Base-by-base conservation (phyloP, 192 early-diverging fungal species). In the Coemansia sp. region DNA sequence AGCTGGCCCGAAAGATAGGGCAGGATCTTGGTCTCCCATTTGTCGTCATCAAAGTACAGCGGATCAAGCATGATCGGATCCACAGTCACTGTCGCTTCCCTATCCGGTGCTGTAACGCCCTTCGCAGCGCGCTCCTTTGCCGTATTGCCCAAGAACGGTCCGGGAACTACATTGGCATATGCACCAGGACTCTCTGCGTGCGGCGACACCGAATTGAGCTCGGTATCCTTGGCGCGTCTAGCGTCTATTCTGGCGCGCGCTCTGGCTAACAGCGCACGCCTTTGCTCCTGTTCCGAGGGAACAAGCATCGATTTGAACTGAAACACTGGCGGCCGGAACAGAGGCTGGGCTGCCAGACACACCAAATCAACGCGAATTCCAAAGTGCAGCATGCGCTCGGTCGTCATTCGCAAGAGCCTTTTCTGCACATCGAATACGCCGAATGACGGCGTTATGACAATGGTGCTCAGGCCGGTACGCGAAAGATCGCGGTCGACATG, bases 401-500 rank as follows among this genome's bases (percentile, higher is more conserved):
- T 92, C 5, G 95, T 99, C 67, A 99, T 71, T n/a, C 97, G 84
- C 15, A 93, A 74, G 17, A 97, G 74, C 50, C 83, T 85, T 66
- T 94, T 93, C 66, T 89, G 85, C 42, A 94, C 94, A 48, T 93
- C 87, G 76, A 95, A 98, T 40, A 91, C 85, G 1, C 97, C 96
- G 10, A 92, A 84, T 10, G 93, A 92, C 9, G 96, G 91, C 0
- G 94, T 97, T 32, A 98, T 84, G 42, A 98, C 82, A 5, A 96
- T 86, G 9, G 95, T 94, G 25, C 90, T 89, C 5, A 95, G 84
- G 43, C 93, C 95, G 6, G 95, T 99, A 40, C 95, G 83, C 50
- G 91, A 75, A 29, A 98, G 74, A 81, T 98, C 96, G n/a, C 97
- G 88, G 74, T 96, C 93, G 34, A 97, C 90, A 72, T 93, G 94